Conservation (phyloP, 768 basidiomycete species). For the Ephemerocybe angulata region DNA sequence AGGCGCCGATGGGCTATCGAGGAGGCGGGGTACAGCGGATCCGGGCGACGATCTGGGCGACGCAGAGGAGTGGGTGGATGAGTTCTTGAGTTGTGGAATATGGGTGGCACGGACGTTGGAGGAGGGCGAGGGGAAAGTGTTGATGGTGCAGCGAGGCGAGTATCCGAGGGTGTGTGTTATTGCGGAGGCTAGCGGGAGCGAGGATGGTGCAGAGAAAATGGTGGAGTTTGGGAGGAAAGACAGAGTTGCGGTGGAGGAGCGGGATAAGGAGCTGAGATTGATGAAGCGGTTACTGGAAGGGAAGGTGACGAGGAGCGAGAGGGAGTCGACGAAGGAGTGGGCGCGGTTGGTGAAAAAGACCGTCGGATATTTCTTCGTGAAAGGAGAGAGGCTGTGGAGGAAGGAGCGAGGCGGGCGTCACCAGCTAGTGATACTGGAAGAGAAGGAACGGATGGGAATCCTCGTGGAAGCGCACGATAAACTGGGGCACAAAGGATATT, state of each 20-base stretch:
- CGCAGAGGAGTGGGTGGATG: constrained; percentile 26
- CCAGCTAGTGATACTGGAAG: constrained; percentile 19
- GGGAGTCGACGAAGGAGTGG: neutral
- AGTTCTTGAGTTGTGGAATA: constrained; percentile 6
- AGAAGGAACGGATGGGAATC: constrained; percentile 13
- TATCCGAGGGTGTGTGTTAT: too few species aligned
- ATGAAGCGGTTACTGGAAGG: constrained; percentile 7
- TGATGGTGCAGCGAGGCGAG: too few species aligned
- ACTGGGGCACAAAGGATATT: constrained; percentile 25
- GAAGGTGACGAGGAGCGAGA: neutral
- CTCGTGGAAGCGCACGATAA: constrained; percentile 22
- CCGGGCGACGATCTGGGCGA: constrained; percentile 16
- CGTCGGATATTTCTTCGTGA: constrained; percentile 4
- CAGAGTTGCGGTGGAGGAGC: neutral
- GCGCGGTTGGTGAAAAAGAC: neutral
- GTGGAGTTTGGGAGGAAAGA: neutral
- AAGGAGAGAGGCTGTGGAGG: constrained; percentile 16
- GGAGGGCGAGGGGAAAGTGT: neutral
- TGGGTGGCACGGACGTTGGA: neutral
- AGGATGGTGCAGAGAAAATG: too few species aligned
- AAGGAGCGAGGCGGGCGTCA: constrained; percentile 17
- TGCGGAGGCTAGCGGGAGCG: too few species aligned
- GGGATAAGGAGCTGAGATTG: neutral
- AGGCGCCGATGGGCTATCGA: constrained; percentile 38
- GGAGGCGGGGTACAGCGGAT: constrained; percentile 11